These are phyloP conservation scores for Tuber indicum DNA, from an alignment of 495 filamentous ascomycete genomes.

Conservation along the genomic window DNA sequence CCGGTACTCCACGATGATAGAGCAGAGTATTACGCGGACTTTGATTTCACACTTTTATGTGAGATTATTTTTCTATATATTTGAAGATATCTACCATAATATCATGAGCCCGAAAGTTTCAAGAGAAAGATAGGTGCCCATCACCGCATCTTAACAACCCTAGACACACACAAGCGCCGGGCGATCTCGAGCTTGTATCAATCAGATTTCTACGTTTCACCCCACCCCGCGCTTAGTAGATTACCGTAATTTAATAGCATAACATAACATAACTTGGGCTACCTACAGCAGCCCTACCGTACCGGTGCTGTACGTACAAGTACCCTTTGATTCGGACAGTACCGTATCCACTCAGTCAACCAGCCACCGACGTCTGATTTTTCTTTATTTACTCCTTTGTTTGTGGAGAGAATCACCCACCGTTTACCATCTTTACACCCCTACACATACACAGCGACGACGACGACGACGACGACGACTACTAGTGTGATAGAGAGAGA, in stretches of 20 bases:
- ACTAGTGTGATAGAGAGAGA: conserved; percentile 56
- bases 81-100: neutral
- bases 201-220: neutral
- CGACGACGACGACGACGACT: conserved; percentile 91
- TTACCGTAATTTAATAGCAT: neutral
- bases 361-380: neutral
- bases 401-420: neutral
- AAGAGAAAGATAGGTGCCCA: neutral
- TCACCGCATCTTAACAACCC: neutral
- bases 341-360: neutral
- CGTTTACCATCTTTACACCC: conserved; percentile 46
- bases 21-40: neutral
- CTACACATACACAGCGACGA: conserved; percentile 86
- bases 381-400: neutral
- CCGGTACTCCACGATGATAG: conserved; percentile 47
- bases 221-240: conserved; percentile 4
- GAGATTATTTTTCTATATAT: neutral
- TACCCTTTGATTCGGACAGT: neutral
- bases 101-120: neutral
- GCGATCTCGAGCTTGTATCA: neutral
- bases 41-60: too few relatives aligned
- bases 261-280: neutral
- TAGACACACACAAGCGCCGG: neutral
- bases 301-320: too few relatives aligned
- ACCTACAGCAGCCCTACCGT: too few relatives aligned